Conservation (phyloP, 1,139 yeast genomes). For the Scheffersomyces illinoinensis region DNA sequence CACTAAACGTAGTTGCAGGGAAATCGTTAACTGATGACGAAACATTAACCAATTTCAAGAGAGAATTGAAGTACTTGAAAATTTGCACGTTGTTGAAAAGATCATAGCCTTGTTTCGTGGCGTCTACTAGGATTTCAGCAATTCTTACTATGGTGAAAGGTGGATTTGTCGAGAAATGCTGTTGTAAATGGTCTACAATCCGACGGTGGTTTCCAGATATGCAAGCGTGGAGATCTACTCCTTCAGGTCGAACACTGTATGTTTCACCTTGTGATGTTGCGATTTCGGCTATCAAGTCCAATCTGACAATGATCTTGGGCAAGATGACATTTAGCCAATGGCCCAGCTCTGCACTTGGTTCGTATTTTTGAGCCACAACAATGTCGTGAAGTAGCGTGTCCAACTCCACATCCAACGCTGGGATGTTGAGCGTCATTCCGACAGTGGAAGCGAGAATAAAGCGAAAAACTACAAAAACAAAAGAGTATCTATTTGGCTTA, state of each 20-base stretch:
- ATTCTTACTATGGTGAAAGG: conserved; percentile 62
- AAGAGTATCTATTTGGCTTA: neutral
- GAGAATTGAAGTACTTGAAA: conserved; percentile 31
- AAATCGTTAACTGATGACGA: conserved; percentile 28
- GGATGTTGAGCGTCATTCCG: conserved; percentile 10
- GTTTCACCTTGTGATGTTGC: conserved; percentile 12
- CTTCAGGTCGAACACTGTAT: conserved; percentile 12
- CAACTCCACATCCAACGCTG: conserved; percentile 10
- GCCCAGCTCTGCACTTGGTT: conserved; percentile 4
- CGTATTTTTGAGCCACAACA: conserved; percentile 11
- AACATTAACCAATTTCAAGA: conserved; percentile 28
- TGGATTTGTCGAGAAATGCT: conserved; percentile 37
- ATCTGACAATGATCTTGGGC: conserved; percentile 12
- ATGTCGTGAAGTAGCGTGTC: conserved; percentile 8
- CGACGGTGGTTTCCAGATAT: conserved; percentile 13
- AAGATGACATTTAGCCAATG: conserved; percentile 9
- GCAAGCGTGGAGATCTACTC: conserved; percentile 14
- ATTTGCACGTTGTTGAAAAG: conserved; percentile 22
- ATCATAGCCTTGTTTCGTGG: conserved; percentile 34
- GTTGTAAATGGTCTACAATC: conserved; percentile 19
- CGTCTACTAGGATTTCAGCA: conserved; percentile 51
- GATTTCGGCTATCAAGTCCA: conserved; percentile 6
- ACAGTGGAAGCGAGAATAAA: neutral
- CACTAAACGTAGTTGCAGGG: conserved; percentile 17
- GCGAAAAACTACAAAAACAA: neutral